phyloP scores from a whole-genome alignment of 129 eudicot genomes.

The Erigeron canadensis region DNA sequence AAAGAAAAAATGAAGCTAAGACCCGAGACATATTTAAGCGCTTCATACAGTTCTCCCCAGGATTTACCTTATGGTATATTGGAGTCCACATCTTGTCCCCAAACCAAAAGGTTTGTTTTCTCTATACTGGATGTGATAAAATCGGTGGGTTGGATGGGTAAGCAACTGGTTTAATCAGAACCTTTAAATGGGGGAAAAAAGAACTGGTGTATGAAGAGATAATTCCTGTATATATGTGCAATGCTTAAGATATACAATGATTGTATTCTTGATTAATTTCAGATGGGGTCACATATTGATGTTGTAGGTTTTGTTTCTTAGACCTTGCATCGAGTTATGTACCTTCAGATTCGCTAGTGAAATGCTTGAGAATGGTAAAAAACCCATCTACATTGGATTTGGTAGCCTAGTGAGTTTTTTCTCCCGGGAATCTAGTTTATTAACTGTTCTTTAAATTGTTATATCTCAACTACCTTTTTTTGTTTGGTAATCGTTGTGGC shows the following conservation, averaged over 20 bases:
- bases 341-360: constrained; percentile 77
- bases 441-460: neutral
- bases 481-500: neutral
- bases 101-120: constrained; percentile 71
- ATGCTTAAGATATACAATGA: constrained; percentile 20
- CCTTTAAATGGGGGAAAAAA: neutral
- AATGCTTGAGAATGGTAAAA: constrained; percentile 70
- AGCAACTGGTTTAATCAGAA: no score
- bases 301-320: constrained; percentile 97
- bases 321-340: constrained; percentile 87
- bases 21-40: constrained; percentile 70
- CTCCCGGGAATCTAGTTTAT: constrained; percentile 16
- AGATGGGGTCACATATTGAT: constrained; percentile 97
- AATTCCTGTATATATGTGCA: neutral
- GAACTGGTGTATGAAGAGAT: neutral
- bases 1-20: constrained; percentile 79
- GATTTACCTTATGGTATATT: constrained; percentile 87
- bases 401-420: constrained; percentile 98
- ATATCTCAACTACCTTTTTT: neutral
- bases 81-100: constrained; percentile 99
- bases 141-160: constrained; percentile 7
- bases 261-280: constrained; percentile 29
- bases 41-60: constrained; percentile 46
- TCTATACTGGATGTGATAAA: neutral
- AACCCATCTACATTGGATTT: constrained; percentile 92